Evolutionary conservation across 257 asterid species (phyloP), one percentile per base, ranked within the genome.

Genomic region (Forsythia suspensa): DNA sequence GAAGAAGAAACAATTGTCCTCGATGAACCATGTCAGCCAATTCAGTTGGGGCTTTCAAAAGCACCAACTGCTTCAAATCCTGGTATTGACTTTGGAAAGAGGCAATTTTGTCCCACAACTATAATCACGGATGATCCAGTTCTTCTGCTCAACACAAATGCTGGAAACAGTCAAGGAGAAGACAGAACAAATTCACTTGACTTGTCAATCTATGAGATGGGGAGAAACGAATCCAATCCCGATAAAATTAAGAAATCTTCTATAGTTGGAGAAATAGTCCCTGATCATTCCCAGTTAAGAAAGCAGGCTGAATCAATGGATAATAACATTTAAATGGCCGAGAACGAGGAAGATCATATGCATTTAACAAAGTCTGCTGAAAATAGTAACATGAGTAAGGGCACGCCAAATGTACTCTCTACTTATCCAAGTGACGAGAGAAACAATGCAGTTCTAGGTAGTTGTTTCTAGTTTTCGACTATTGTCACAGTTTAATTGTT

Each of bases 181-280:
- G 74, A 81, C 40, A 83, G 86, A 72, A 40, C 71, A 24, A 36
- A 44, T 72, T 85, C 81, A 70, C 70, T 21, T 37, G 91, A 89
- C 68, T 67, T 87, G 79, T 84, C 90, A 13, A 40, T 10, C 73
- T 88, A 80, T 81, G 97, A 93, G 89, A 80, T 76, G 87, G 85
- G 37, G 59, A 78, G 73, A 72, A 20, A 46, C 63, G 36, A 68
- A 24, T 70, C 71, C 24, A 74, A 13, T 75, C 79, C 77, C 7
- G 38, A 69, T 38, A 75, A 44, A 18, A 9, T 0, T n/a, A 63
- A 66, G 77, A 61, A 43, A 20, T 34, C 46, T 55, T 38, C 65
- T 55, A 10, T 57, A 43, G 70, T 73, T 8, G 36, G 67, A 12
- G 11, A 15, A 55, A 24, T 21, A 12, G 61, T 11, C 29, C 46